Percentiles rank a stretch among this genome's conserved stretches.
These are phyloP conservation scores for Lasiodiplodia hormozganensis DNA, from an alignment of 2,329 filamentous ascomycete species.

Conservation along the genomic window DNA sequence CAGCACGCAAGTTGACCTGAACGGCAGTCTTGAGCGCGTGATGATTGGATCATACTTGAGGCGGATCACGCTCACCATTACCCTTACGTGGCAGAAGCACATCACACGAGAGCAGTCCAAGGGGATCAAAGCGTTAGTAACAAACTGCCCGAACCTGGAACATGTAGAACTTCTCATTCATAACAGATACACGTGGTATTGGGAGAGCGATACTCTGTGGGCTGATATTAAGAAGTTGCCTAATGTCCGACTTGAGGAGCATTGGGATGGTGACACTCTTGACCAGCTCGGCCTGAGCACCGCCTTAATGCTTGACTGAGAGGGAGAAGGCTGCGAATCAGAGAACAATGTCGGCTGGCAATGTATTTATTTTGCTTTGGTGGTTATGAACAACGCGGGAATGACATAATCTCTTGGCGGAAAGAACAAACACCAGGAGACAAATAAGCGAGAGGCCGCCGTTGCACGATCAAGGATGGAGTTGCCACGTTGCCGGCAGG, in stretches of 20 bases:
- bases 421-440: no score
- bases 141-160: background rate
- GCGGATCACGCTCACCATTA: slow-evolving; percentile 7
- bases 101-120: slow-evolving; percentile 3
- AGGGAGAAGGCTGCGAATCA: background rate
- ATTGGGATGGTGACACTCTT: slow-evolving; percentile 1
- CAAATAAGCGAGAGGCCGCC: background rate
- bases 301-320: background rate
- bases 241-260: background rate
- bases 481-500: background rate
- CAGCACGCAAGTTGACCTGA: slow-evolving; percentile 1
- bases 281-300: background rate
- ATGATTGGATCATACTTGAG: slow-evolving; percentile 8
- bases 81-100: slow-evolving; percentile 3
- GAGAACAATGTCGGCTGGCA: background rate
- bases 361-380: background rate
- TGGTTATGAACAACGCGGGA: background rate
- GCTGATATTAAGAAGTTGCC: background rate
- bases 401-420: no score
- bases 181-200: slow-evolving; percentile 11
- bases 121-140: background rate
- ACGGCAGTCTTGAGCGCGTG: background rate
- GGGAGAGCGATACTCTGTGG: slow-evolving; percentile 7
- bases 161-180: slow-evolving; percentile 3
- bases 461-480: no score